phyloP scores from a whole-genome alignment of 306 rosid genomes.

The Vicia sativa region DNA sequence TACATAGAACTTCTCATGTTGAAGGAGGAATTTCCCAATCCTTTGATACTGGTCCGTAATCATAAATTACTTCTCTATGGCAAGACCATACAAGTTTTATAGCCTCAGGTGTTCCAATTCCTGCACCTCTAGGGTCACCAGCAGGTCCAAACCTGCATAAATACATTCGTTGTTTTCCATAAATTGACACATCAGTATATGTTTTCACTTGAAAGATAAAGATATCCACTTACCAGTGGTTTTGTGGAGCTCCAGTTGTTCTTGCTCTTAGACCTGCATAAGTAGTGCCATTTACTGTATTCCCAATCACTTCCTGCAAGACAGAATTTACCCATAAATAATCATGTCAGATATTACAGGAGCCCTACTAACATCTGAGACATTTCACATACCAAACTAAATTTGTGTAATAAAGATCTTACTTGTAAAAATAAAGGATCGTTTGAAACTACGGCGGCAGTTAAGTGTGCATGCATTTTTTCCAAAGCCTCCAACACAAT shows the following conservation, averaged over 20 bases:
- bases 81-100: slow-evolving; percentile 98
- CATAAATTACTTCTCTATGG: slow-evolving; percentile 92
- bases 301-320: slow-evolving; percentile 84
- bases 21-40: slow-evolving; percentile 80
- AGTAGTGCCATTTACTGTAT: slow-evolving; percentile 88
- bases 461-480: slow-evolving; percentile 89
- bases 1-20: slow-evolving; percentile 46
- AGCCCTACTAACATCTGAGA: slow-evolving; percentile 1
- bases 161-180: slow-evolving; percentile 19
- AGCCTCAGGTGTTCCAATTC: slow-evolving; percentile 98
- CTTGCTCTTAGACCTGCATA: slow-evolving; percentile 94
- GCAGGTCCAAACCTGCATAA: slow-evolving; percentile 91
- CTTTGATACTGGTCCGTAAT: slow-evolving; percentile 68
- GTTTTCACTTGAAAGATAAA: neutral
- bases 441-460: slow-evolving; percentile 94
- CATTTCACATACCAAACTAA: slow-evolving; percentile 9
- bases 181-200: slow-evolving; percentile 2
- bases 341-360: slow-evolving; percentile 11
- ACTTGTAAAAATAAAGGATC: slow-evolving; percentile 83
- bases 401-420: slow-evolving; percentile 38
- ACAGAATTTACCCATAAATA: slow-evolving; percentile 23
- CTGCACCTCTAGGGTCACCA: slow-evolving; percentile 97
- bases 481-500: slow-evolving; percentile 80
- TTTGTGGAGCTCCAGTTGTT: slow-evolving; percentile 96
- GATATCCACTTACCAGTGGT: slow-evolving; percentile 72